These are phyloP conservation scores for Fusarium fujikuroi DNA, from an alignment of 2,329 filamentous ascomycete genomes.

Conservation along the genomic window DNA sequence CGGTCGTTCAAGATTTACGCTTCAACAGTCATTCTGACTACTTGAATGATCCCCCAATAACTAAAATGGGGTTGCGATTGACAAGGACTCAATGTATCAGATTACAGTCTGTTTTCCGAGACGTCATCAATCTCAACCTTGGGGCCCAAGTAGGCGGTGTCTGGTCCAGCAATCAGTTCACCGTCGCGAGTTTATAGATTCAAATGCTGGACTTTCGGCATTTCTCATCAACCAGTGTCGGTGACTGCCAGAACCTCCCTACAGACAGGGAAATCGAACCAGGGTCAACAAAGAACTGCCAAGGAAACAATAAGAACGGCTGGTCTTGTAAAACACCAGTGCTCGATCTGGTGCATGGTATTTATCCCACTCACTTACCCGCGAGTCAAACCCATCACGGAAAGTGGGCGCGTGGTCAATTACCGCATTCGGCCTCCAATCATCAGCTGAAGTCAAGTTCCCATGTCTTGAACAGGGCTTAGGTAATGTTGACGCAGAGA, in stretches of 20 bases:
- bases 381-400: not conserved
- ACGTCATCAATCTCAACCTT: not conserved
- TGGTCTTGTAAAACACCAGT: not conserved
- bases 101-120: not conserved
- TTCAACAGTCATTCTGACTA: not conserved
- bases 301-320: not conserved
- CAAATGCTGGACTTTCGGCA: not conserved
- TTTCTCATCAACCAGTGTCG: not conserved
- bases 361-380: not conserved
- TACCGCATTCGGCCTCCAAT: conserved; percentile 4
- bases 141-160: fast-evolving
- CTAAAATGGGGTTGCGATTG: not conserved
- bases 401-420: conserved; percentile 1
- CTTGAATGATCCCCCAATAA: not conserved
- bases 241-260: too few relatives aligned
- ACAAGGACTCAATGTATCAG: not conserved
- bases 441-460: not conserved
- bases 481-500: not conserved
- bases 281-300: not conserved
- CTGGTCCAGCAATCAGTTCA: too few relatives aligned
- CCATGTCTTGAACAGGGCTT: not conserved
- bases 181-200: not conserved
- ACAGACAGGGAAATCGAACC: not conserved
- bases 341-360: not conserved
- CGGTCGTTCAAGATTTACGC: not conserved